Base-by-base conservation (phyloP, 345 rosid species). In the Gossypium ekmanianum region DNA sequence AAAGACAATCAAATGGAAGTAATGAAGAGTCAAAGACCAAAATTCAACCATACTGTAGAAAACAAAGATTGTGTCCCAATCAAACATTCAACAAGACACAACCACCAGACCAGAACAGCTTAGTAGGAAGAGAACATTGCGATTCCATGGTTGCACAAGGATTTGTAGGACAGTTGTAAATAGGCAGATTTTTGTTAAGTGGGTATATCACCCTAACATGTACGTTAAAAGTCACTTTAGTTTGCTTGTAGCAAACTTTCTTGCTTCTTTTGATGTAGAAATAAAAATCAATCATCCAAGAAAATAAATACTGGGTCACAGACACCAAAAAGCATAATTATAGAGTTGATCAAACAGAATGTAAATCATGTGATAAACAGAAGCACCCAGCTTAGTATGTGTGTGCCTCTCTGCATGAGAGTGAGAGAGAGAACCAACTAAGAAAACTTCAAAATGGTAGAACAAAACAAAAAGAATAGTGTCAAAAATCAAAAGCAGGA, bases 401-500 rank as follows among this genome's bases (percentile, higher is more conserved):
- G 13, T 17, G 2, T 50, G 20, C 17, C 1, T 22, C 20, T 7
- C 4, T 29, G n/a, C 9, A 11, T 34, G 41, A 34, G 26, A n/a
- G 61, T 18, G 61, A 8, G 58, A 10, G 13, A 56, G 62, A 57
- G 11, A 57, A 61, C 45, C 76, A 18, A 26, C 29, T 11, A 50
- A 5, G 29, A 34, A 54, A 11, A 18, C 50, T 71, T 52, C 63
- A 11, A 55, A 71, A 34, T 39, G 4, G 48, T 11, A 71, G 48
- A 56, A 56, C 51, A 29, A 51, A 22, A 73, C 69, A 59, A 63
- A 55, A 47, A 65, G 62, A 66, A 73, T 50, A 68, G 55, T 18
- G 34, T 20, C 22, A 48, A 27, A 44, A 74, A 61, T 66, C 12
- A 41, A 61, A 69, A 62, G 20, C 76, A 65, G 17, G 57, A 39